Conservation (phyloP, 2,329 filamentous ascomycete species). For the Graphilbum ipis-grandicollis region DNA sequence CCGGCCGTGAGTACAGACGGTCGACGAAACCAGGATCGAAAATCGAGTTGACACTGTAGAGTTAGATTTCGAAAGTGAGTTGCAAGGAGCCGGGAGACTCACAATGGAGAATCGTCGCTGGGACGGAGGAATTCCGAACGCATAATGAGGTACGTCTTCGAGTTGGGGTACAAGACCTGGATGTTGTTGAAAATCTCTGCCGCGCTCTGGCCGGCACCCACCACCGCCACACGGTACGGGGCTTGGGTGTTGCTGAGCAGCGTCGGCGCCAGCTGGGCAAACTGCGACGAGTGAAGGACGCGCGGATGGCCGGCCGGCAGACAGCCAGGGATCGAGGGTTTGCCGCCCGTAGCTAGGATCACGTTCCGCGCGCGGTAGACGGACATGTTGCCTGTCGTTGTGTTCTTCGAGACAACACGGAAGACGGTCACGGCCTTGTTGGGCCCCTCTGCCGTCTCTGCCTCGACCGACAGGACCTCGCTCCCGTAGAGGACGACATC, state of each 20-base stretch:
- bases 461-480: conserved; percentile 57
- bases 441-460: conserved; percentile 22
- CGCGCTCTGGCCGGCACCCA: conserved; percentile 82
- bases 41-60: conserved; percentile 69
- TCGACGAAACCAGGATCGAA: conserved; percentile 84
- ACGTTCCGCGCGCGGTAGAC: conserved; percentile 46
- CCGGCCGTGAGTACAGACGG: conserved; percentile 50
- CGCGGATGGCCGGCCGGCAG: conserved; percentile 54
- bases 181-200: conserved; percentile 92
- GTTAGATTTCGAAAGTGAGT: neutral
- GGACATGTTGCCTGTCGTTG: conserved; percentile 33
- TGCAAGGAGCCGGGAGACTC: conserved; percentile 18
- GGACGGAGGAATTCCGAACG: conserved; percentile 69
- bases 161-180: conserved; percentile 65
- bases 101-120: conserved; percentile 94
- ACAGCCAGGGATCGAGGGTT: conserved; percentile 51
- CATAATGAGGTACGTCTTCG: conserved; percentile 62
- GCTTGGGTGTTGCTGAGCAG: conserved; percentile 37
- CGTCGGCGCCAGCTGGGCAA: conserved; percentile 45
- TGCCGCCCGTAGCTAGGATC: conserved; percentile 38
- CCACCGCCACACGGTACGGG: conserved; percentile 60
- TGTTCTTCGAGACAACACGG: conserved; percentile 46
- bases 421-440: conserved; percentile 46
- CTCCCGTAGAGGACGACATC: conserved; percentile 56
- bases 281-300: conserved; percentile 80